Evolutionary conservation across 2,329 filamentous ascomycete genomes (phyloP), one percentile per base, ranked within the genome.

Genomic region (Neophaeococcomyces aloes): DNA sequence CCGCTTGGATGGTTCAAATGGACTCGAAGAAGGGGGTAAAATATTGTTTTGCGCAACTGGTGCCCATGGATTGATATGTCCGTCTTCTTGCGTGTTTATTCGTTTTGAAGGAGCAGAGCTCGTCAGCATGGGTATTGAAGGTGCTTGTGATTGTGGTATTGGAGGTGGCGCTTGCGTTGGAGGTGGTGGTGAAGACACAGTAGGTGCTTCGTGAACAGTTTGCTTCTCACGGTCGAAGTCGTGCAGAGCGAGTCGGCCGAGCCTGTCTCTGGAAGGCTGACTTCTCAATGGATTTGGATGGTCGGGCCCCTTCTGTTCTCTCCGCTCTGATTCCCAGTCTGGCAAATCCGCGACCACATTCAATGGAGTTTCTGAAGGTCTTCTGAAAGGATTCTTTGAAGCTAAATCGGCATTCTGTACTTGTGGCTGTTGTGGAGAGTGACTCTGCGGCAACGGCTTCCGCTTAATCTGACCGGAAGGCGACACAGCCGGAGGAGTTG

Each of bases 361-460:
- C 45, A 14, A 47, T 35, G 2, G 47, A 47, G 34, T 29, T 30
- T 45, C 36, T 3, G 51, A 52, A 23, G 46, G 45, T 18, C 51
- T 43, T 33, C 53, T 44, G 44, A 52, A 56, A 8, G 53, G 53
- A 40, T 56, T 56, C 38, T 53, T 54, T n/a, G 53, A 56, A 10
- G 49, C 44, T 18, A 55, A 47, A 17, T 32, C 34, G 10, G 45
- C 10, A 5, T 32, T 21, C 5, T 38, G 35, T 2, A 17, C 25
- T 36, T 38, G 33, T 4, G 15, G 19, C 18, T 18, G 44, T 31
- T 38, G 34, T 14, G 35, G 31, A 11, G 42, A 40, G 4, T 31
- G 42, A 29, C 42, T 29, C 36, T 15, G 23, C 7, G 42, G 42
- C 6, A 34, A 27, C 2, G 39, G 39, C 27, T 42, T 42, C 30